Conservation (phyloP, 2,329 filamentous ascomycete genomes). For the Penicillium capsulatum region DNA sequence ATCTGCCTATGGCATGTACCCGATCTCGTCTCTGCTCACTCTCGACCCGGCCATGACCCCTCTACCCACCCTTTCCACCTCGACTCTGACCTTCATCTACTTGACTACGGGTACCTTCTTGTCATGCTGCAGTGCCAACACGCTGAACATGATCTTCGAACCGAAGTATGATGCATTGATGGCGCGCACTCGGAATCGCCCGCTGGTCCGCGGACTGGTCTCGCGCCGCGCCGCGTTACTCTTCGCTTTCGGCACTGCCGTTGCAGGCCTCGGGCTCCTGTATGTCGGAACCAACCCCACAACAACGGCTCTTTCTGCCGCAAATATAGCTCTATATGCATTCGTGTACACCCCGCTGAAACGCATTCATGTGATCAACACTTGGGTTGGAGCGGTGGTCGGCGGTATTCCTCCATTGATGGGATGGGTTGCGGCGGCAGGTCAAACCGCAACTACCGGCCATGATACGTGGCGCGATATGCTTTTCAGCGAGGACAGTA, state of each 20-base stretch:
- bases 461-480: slow-evolving; percentile 74
- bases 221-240: slow-evolving; percentile 65
- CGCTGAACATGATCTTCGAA: slow-evolving; percentile 97
- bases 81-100: slow-evolving; percentile 85
- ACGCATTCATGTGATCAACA: slow-evolving; percentile 79
- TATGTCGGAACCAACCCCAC: slow-evolving; percentile 94
- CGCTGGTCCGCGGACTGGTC: slow-evolving; percentile 77
- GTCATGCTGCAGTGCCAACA: slow-evolving; percentile 85
- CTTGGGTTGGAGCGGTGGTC: slow-evolving; percentile 89
- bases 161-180: slow-evolving; percentile 85
- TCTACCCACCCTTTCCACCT: slow-evolving; percentile 60
- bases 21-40: slow-evolving; percentile 78
- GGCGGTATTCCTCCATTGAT: slow-evolving; percentile 93
- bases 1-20: slow-evolving; percentile 87
- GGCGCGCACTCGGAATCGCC: slow-evolving; percentile 86
- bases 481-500: slow-evolving; percentile 62
- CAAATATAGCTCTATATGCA: slow-evolving; percentile 86
- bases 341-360: slow-evolving; percentile 92
- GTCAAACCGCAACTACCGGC: slow-evolving; percentile 69
- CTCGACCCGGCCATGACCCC: slow-evolving; percentile 67
- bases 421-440: slow-evolving; percentile 95
- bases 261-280: slow-evolving; percentile 65
- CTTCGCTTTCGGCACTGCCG: slow-evolving; percentile 73
- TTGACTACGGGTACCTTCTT: slow-evolving; percentile 84
- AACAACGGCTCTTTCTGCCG: slow-evolving; percentile 74